A percentile compares a stretch with the other conserved stretches of the same genome.
phyloP scores from a whole-genome alignment of 2,329 filamentous ascomycete genomes.

The Aspergillus uvarum region DNA sequence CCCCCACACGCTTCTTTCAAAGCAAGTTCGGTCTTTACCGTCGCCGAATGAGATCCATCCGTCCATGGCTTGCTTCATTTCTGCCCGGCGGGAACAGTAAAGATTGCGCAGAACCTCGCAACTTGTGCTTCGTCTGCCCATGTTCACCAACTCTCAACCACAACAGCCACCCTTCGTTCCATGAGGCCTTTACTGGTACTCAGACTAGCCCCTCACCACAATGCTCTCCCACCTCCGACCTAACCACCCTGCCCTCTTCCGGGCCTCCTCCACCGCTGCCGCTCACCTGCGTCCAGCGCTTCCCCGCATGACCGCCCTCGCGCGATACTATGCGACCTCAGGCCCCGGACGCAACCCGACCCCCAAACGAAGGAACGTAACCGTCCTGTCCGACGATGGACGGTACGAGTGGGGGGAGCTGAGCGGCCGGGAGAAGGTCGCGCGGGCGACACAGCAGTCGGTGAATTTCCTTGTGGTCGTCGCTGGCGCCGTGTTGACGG shows the following conservation, averaged over 20 bases:
- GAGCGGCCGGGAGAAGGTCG: constrained; percentile 72
- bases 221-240: constrained; percentile 28
- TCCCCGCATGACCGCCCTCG: constrained; percentile 31
- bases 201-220: constrained; percentile 9
- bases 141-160: constrained; percentile 4
- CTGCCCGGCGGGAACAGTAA: background rate
- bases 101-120: background rate
- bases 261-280: constrained; percentile 20
- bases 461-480: constrained; percentile 82
- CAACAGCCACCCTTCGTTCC: constrained; percentile 4
- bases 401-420: constrained; percentile 77
- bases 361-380: constrained; percentile 61
- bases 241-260: constrained; percentile 15
- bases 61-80: constrained; percentile 1
- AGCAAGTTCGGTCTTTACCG: too few relatives aligned
- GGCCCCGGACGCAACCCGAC: constrained; percentile 40
- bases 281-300: constrained; percentile 33
- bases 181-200: constrained; percentile 20
- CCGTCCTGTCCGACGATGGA: constrained; percentile 83
- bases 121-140: background rate
- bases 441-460: constrained; percentile 82
- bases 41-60: background rate
- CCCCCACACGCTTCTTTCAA: constrained; percentile 13
- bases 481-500: constrained; percentile 72
- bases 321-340: constrained; percentile 59